These are phyloP conservation scores for Globisporangium nodosum DNA, from an alignment of 352 stramenopile genomes.

Conservation along the genomic window DNA sequence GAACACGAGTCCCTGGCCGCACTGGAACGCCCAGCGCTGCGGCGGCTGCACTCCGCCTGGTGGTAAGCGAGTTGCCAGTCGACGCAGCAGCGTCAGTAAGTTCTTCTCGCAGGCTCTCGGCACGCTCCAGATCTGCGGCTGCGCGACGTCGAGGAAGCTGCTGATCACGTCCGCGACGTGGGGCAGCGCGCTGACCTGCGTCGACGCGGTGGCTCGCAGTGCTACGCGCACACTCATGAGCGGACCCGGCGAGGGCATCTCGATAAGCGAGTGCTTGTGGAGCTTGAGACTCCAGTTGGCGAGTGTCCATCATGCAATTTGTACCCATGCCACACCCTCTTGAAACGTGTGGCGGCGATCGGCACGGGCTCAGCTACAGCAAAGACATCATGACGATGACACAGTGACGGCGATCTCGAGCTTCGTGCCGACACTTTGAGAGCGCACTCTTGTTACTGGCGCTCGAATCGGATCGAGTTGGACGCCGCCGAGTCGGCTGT, in stretches of 20 bases:
- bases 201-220: neutral
- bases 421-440: too few relatives aligned
- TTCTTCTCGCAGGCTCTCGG: neutral
- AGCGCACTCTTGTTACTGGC: too few relatives aligned
- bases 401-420: too few relatives aligned
- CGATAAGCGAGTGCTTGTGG: too few relatives aligned
- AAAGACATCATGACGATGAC: too few relatives aligned
- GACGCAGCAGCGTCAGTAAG: neutral
- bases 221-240: neutral
- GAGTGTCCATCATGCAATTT: neutral
- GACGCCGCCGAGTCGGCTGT: too few relatives aligned
- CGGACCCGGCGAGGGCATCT: neutral
- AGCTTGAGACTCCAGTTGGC: too few relatives aligned
- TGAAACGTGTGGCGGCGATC: too few relatives aligned
- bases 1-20: neutral
- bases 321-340: too few relatives aligned
- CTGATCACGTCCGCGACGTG: neutral
- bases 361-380: too few relatives aligned
- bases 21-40: neutral
- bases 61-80: neutral
- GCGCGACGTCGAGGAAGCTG: conserved; percentile 2
- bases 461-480: too few relatives aligned
- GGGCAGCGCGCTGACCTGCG: neutral
- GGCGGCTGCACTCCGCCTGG: neutral
- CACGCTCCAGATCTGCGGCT: neutral